Conservation (phyloP, 2,329 filamentous ascomycete species). For the Dactylellina leptospora region DNA sequence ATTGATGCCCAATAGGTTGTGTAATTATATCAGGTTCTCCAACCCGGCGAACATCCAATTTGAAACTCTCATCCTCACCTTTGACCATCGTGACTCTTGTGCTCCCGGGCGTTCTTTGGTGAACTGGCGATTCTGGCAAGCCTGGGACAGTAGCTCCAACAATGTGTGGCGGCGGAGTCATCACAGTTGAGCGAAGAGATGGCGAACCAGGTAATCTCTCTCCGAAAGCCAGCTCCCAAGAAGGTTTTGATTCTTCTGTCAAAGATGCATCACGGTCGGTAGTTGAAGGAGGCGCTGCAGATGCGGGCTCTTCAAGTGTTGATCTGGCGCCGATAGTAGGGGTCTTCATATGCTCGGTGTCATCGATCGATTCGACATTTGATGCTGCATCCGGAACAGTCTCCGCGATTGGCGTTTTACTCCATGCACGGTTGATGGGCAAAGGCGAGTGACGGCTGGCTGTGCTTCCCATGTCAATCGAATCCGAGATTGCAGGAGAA, state of each 20-base stretch:
- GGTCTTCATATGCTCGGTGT: constrained; percentile 22
- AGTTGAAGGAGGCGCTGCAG: not conserved
- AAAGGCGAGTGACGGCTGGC: constrained; percentile 21
- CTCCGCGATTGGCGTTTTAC: constrained; percentile 14
- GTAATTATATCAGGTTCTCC: not conserved
- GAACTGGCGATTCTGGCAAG: constrained; percentile 22
- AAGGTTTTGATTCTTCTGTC: not conserved
- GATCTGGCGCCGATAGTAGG: constrained; percentile 16
- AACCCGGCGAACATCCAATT: constrained; percentile 27
- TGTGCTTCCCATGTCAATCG: constrained; percentile 28
- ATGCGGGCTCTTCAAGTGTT: not conserved
- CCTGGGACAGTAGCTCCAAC: constrained; percentile 32
- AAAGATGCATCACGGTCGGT: not conserved
- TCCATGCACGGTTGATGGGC: constrained; percentile 13
- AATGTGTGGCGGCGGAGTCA: constrained; percentile 28
- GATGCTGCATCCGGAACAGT: constrained; percentile 3
- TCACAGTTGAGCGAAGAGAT: constrained; percentile 33
- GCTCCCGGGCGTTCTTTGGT: constrained; percentile 16
- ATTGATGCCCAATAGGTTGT: constrained; percentile 5
- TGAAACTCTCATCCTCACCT: constrained; percentile 33
- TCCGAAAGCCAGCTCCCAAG: constrained; percentile 23
- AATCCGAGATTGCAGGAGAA: constrained; percentile 33
- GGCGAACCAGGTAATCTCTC: constrained; percentile 38
- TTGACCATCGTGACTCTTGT: constrained; percentile 35
- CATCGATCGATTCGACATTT: constrained; percentile 17